Evolutionary conservation across 176 grass and related monocot genomes (phyloP), one percentile per base, ranked within the genome.

Genomic region (Phyllostachys edulis): DNA sequence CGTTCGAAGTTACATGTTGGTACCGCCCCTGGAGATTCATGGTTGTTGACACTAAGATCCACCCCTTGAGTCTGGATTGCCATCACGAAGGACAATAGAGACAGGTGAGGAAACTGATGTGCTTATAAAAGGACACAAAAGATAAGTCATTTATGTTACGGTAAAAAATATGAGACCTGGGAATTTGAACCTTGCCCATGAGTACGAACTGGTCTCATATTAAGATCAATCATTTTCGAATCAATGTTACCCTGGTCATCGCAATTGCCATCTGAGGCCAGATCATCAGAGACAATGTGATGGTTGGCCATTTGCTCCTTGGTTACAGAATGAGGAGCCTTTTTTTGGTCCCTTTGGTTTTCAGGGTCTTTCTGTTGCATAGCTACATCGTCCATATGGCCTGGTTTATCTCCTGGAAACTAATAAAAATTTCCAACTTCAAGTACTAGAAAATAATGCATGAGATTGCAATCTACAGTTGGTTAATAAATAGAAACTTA

Each of bases 171-270:
- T 47, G 50, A 60, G 17, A 98, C 96, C 93, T 99, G 93, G 39
- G 87, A 94, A 84, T 90, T 99, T 15, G 93, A 96, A 65, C 87
- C 80, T 78, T 99, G 93, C 12, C 93, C 88, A 32, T 84, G 59
- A 66, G 79, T 90, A 76, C 91, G 93, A 68, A 65, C 74, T 18
- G 96, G 96, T 45, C 82, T 87, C 73, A 92, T 90, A 77, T 99
- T 99, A 42, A 99, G 89, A 87, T 99, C 96, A 7, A 99, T 92
- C 96, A 96, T 99, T 87, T 99, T 90, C 0, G 96, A 94, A 86
- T 96, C 88, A 62, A 85, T 89, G 85, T 92, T 90, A 46, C 79
- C 88, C 83, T 92, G 87, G 59, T 68, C 82, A 39, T 92, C 75
- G 15, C 79, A 73, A 69, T 86, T 92, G 61, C 76, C 87, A 83